Conservation (phyloP, 345 rosid species). For the Hibiscus syriacus region DNA sequence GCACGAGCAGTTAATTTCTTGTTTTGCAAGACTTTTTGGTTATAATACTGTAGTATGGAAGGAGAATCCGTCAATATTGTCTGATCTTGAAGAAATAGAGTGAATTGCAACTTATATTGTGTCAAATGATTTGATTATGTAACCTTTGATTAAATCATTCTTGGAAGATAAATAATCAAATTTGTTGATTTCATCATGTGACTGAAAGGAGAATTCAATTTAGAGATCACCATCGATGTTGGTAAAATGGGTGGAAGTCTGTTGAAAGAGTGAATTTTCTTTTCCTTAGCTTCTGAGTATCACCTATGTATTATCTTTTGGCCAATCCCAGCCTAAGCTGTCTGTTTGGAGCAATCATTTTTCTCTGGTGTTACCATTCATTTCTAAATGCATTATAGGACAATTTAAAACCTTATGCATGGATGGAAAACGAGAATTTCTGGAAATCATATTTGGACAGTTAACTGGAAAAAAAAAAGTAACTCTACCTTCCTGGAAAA, state of each 20-base stretch:
- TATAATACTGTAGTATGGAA: conserved; percentile 41
- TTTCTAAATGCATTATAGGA: background rate
- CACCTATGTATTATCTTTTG: background rate
- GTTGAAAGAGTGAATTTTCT: no score
- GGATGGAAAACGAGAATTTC: background rate
- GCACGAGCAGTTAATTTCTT: conserved; percentile 72
- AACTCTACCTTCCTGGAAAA: background rate
- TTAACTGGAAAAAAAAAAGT: background rate
- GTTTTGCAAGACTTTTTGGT: conserved; percentile 53
- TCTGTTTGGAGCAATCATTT: background rate
- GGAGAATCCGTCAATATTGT: conserved; percentile 28
- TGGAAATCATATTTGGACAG: background rate
- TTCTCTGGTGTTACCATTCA: background rate
- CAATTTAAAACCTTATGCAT: background rate
- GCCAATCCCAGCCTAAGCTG: background rate
- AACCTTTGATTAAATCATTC: conserved; percentile 3
- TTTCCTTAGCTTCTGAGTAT: background rate
- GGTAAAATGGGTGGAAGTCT: background rate
- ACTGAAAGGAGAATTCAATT: conserved; percentile 1
- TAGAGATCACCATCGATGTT: conserved; percentile 2
- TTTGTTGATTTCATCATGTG: conserved; percentile 32
- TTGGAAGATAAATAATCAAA: conserved; percentile 54
- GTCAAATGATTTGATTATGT: background rate
- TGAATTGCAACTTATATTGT: background rate
- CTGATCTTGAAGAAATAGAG: conserved; percentile 18